These are phyloP conservation scores for Claviceps purpurea DNA, from an alignment of 2,329 filamentous ascomycete genomes.

Conservation along the genomic window DNA sequence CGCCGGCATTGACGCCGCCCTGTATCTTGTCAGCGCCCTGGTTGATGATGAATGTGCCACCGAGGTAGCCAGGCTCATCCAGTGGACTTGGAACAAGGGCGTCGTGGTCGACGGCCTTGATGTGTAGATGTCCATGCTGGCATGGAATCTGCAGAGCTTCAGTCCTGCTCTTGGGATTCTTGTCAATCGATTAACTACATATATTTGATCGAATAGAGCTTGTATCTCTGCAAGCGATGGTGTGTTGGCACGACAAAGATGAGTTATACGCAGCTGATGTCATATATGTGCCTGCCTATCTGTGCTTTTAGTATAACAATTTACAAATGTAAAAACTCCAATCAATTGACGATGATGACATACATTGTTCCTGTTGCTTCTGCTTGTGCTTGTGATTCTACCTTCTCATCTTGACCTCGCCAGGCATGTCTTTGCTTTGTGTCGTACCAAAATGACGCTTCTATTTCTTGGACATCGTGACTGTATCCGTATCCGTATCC, in stretches of 20 bases:
- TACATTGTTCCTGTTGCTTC: not conserved
- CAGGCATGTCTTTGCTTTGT: no score
- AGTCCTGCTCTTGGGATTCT: not conserved
- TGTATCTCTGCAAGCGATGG: not conserved
- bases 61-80: slow-evolving; percentile 61
- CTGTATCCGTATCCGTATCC: no score
- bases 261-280: slow-evolving; percentile 1
- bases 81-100: slow-evolving; percentile 79
- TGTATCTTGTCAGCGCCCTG: slow-evolving; percentile 76
- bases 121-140: slow-evolving; percentile 38
- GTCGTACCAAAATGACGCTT: no score
- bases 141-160: slow-evolving; percentile 7
- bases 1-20: slow-evolving; percentile 67
- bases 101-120: slow-evolving; percentile 74
- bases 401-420: no score
- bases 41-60: slow-evolving; percentile 64
- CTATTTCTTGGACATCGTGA: no score
- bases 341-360: slow-evolving; percentile 1
- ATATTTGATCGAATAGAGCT: not conserved
- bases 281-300: not conserved
- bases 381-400: not conserved
- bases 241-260: not conserved
- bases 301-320: slow-evolving; percentile 3
- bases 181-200: not conserved
- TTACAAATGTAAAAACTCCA: slow-evolving; percentile 1